phyloP scores from a whole-genome alignment of 768 basidiomycete species.

The Lentinula boryana region DNA sequence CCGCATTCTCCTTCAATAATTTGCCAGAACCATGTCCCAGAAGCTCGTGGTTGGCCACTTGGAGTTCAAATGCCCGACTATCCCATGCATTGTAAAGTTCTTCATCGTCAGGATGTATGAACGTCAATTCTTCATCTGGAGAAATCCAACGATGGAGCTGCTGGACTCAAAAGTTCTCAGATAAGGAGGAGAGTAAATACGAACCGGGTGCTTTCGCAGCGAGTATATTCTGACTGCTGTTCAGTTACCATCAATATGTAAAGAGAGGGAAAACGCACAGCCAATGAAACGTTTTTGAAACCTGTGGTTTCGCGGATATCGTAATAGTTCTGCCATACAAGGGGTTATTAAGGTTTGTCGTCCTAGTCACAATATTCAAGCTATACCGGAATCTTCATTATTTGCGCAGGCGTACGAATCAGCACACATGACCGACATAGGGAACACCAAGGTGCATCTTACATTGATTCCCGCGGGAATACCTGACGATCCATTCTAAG shows the following conservation, averaged over 20 bases:
- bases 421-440: neutral
- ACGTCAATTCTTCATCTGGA: slow-evolving; percentile 74
- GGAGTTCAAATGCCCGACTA: slow-evolving; percentile 72
- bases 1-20: slow-evolving; percentile 67
- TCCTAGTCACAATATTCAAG: neutral
- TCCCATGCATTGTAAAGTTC: slow-evolving; percentile 76
- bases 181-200: slow-evolving; percentile 13
- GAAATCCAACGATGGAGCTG: neutral
- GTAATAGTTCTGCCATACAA: slow-evolving; percentile 60
- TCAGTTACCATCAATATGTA: neutral
- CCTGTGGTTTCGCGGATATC: slow-evolving; percentile 75
- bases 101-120: slow-evolving; percentile 75
- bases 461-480: slow-evolving; percentile 87
- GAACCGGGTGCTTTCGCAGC: slow-evolving; percentile 82
- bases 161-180: neutral
- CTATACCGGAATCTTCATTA: neutral
- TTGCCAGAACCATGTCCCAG: slow-evolving; percentile 86
- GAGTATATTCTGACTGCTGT: slow-evolving; percentile 58
- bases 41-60: slow-evolving; percentile 88
- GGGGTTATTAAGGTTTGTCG: neutral
- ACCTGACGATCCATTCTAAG: slow-evolving; percentile 29
- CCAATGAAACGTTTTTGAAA: slow-evolving; percentile 87
- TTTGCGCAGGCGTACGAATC: neutral
- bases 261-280: slow-evolving; percentile 35
- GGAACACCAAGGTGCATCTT: slow-evolving; percentile 14